Evolutionary conservation across 805 yeast genomes (phyloP).

Genomic region (Spathaspora arborariae): DNA sequence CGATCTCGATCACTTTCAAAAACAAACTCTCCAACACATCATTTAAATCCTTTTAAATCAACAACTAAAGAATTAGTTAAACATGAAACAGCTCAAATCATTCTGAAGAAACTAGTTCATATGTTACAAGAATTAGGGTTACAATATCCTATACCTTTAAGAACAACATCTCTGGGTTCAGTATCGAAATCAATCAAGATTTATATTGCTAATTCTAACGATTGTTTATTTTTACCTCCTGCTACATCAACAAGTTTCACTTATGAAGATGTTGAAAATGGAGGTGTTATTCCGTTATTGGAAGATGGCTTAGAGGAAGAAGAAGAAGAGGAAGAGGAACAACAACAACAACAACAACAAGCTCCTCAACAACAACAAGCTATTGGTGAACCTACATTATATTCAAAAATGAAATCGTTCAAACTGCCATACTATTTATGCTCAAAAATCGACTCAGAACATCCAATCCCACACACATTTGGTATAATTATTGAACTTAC

Average conservation of each 20-base stretch:
- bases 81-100: constrained; percentile 34
- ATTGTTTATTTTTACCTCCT: constrained; percentile 38
- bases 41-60: not conserved
- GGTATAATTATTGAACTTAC: constrained; percentile 47
- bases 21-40: constrained; percentile 12
- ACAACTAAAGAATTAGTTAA: constrained; percentile 33
- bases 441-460: constrained; percentile 34
- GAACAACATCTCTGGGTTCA: constrained; percentile 21
- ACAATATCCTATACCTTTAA: constrained; percentile 36
- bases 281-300: constrained; percentile 19
- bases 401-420: constrained; percentile 20
- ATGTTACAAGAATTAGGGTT: constrained; percentile 35
- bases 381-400: constrained; percentile 13
- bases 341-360: not conserved
- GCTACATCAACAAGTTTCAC: constrained; percentile 37
- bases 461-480: constrained; percentile 49
- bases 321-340: too few species aligned
- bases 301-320: too few species aligned
- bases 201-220: constrained; percentile 36
- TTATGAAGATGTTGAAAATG: constrained; percentile 42
- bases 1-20: constrained; percentile 19
- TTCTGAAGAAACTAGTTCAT: constrained; percentile 29
- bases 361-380: too few species aligned
- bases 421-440: constrained; percentile 34
- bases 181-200: constrained; percentile 25